phyloP scores from a whole-genome alignment of 805 yeast genomes.

The Wickerhamiella brachini region DNA sequence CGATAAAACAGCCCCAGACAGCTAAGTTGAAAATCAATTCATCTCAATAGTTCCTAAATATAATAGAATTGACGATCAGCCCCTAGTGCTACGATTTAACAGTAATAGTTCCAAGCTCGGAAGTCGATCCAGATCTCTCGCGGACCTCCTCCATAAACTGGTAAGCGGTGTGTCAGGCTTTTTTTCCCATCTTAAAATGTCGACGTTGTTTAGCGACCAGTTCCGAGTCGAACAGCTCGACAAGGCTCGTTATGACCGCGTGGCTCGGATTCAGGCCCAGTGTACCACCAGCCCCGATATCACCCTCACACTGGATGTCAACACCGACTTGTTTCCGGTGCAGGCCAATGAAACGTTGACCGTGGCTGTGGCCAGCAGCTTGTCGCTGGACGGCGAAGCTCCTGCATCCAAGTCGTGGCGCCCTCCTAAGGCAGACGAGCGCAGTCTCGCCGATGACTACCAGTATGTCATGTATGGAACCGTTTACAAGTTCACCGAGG shows the following conservation, averaged over 20 bases:
- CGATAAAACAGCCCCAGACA: background rate
- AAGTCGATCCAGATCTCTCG: no score
- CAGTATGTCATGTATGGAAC: constrained; percentile 98
- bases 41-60: no score
- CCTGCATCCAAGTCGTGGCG: constrained; percentile 54
- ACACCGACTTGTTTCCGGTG: constrained; percentile 85
- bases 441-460: constrained; percentile 86
- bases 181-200: constrained; percentile 8
- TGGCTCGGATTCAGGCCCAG: constrained; percentile 73
- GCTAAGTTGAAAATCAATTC: no score
- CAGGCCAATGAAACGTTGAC: constrained; percentile 63
- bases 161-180: background rate
- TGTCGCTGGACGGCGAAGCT: constrained; percentile 40
- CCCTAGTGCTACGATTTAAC: background rate
- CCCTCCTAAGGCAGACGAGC: constrained; percentile 71
- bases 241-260: constrained; percentile 82
- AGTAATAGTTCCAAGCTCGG: no score
- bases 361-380: constrained; percentile 68
- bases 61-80: background rate
- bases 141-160: no score
- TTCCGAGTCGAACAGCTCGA: constrained; percentile 77
- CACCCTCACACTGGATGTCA: constrained; percentile 75
- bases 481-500: constrained; percentile 91
- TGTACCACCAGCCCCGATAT: constrained; percentile 73
- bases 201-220: constrained; percentile 84